Base-by-base conservation (phyloP, 768 basidiomycete species). In the Boletus vermiculosoides region DNA sequence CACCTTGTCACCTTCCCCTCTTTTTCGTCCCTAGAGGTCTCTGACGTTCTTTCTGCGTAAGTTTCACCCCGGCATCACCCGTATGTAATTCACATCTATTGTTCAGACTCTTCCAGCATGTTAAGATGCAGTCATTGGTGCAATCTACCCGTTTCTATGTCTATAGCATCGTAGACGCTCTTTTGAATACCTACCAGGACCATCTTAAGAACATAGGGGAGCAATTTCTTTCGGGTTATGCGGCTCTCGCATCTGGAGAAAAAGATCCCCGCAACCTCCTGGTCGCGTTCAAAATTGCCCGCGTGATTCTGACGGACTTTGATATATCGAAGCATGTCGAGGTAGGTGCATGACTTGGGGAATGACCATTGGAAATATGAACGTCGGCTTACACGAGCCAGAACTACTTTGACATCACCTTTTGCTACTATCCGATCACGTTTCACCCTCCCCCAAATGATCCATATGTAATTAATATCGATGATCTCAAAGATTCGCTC, bases 361-460 rank as follows among this genome's bases (percentile, higher is more conserved):
- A 16, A 15, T 9, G 45, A 45, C 42, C 4, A 23, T 28, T 28
- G 9, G 15, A 23, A 45, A 22, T 23, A 40, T 37, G 20, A 46
- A 28, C 40, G n/a, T 46, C 20, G 15, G 30, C 18, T 54, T 41
- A 28, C 37, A 39, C n/a, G 45, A 20, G 31, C 7, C 63, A 98
- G 94, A 83, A 87, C 50, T 77, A 98, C 47, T 98, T 96, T 75
- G 92, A 98, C 65, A 87, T 98, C 68, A 90, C 88, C 0, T 98
- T 95, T 71, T 98, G 97, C 71, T 99, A 99, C 71, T 99, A 98
- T 74, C 97, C 97, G 0, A 98, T 99, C 54, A 92, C 94, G 0
- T 99, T 97, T 76, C 83, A 90, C 56, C 94, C 96, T 10, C 93
- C 95, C 18, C 89, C 93, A 1, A 87, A 94, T 63, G 94, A 98